Conservation (phyloP, 495 filamentous ascomycete species). For the Penicillium coffeae region DNA sequence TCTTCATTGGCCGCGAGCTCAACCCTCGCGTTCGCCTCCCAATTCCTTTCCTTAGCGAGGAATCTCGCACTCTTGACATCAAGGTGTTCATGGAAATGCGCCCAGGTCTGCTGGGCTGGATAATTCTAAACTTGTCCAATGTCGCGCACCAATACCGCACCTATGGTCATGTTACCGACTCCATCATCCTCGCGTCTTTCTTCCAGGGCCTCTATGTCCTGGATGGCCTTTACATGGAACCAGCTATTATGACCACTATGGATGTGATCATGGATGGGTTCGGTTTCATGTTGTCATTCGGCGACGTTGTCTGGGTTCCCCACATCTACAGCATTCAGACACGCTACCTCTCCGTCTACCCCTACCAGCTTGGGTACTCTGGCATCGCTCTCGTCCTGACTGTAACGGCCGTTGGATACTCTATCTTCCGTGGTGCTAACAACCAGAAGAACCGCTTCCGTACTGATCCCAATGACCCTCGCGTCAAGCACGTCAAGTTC, state of each 20-base stretch:
- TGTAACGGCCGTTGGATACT: conserved; percentile 68
- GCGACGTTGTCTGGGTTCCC: conserved; percentile 90
- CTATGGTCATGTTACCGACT: conserved; percentile 80
- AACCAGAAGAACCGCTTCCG: conserved; percentile 94
- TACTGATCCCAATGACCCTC: conserved; percentile 78
- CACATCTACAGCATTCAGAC: conserved; percentile 84
- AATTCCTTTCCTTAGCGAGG: conserved; percentile 56
- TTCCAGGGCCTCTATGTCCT: conserved; percentile 84
- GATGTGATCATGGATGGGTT: conserved; percentile 95
- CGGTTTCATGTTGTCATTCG: conserved; percentile 94
- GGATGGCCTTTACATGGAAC: conserved; percentile 85
- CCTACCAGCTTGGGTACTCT: conserved; percentile 64
- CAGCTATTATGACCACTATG: conserved; percentile 90
- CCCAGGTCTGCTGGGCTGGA: conserved; percentile 87
- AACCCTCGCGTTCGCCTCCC: conserved; percentile 85
- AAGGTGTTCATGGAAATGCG: conserved; percentile 88
- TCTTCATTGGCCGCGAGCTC: conserved; percentile 94
- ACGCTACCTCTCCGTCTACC: conserved; percentile 83
- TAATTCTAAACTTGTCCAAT: conserved; percentile 80
- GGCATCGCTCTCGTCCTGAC: conserved; percentile 60
- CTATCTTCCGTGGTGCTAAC: conserved; percentile 88
- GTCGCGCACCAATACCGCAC: conserved; percentile 82
- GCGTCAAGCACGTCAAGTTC: conserved; percentile 75
- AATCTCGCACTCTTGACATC: conserved; percentile 69
- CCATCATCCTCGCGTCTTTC: conserved; percentile 73